A percentile compares a stretch with the other conserved stretches of the same genome.
Conservation (phyloP, 169 alveolate genomes). For the Eimeria sp. region DNA sequence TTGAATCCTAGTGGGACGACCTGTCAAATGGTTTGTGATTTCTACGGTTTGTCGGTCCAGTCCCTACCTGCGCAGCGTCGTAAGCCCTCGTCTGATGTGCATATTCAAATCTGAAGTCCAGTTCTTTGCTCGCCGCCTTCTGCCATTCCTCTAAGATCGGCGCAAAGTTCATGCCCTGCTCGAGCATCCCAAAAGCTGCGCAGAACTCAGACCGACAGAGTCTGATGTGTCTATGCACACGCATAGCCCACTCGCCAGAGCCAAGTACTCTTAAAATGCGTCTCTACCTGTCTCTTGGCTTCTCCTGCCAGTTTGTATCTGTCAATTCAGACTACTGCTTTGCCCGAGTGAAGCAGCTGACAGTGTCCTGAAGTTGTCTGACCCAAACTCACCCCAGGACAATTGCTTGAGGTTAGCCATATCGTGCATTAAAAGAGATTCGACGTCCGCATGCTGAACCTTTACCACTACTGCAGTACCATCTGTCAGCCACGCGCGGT, state of each 20-base stretch:
- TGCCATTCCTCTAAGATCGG: slow-evolving; percentile 94
- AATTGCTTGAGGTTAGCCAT: slow-evolving; percentile 85
- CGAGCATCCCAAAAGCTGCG: slow-evolving; percentile 90
- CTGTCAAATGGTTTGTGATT: background rate
- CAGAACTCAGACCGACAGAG: background rate
- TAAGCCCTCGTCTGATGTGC: slow-evolving; percentile 90
- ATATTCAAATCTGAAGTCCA: slow-evolving; percentile 92
- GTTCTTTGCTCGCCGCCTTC: slow-evolving; percentile 91
- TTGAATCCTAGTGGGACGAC: background rate
- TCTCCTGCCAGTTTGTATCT: background rate
- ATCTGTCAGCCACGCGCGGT: slow-evolving; percentile 85
- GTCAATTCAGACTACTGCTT: background rate
- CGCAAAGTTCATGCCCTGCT: slow-evolving; percentile 86
- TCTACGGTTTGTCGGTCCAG: background rate
- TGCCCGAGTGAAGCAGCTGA: background rate
- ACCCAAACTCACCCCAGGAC: slow-evolving; percentile 85
- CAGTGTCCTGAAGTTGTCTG: background rate
- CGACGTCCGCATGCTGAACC: slow-evolving; percentile 88
- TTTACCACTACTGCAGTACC: slow-evolving; percentile 87
- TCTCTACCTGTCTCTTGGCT: background rate
- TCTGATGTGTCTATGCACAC: background rate
- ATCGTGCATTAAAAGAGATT: slow-evolving; percentile 85
- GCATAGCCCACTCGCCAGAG: background rate
- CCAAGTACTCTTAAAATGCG: background rate
- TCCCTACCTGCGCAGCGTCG: slow-evolving; percentile 84